A percentile compares a stretch with the other conserved stretches of the same genome.
phyloP scores from a whole-genome alignment of 371 early-diverging fungal species.

The Actinomucor elegans region DNA sequence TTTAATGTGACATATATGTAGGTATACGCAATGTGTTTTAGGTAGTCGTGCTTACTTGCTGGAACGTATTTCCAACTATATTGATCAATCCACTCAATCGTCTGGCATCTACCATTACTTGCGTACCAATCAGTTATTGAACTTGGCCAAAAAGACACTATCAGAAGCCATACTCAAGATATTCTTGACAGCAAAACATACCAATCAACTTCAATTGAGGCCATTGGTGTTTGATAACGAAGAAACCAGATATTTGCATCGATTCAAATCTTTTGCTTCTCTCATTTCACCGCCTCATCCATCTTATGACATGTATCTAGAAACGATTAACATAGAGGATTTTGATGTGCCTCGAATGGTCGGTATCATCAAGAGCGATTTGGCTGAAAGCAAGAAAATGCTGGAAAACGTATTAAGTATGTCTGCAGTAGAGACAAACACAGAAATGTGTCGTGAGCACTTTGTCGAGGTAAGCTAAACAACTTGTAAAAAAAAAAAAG shows the following conservation, averaged over 20 bases:
- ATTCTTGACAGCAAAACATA: conserved; percentile 35
- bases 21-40: conserved; percentile 30
- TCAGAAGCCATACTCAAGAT: conserved; percentile 36
- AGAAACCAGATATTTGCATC: conserved; percentile 55
- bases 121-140: conserved; percentile 9
- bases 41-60: conserved; percentile 34
- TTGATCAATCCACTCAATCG: conserved; percentile 10
- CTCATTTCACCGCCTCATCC: conserved; percentile 52
- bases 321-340: conserved; percentile 27
- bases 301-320: conserved; percentile 33
- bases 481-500: too few relatives aligned
- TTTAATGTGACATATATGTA: background rate
- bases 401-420: conserved; percentile 28
- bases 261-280: conserved; percentile 57
- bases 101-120: background rate
- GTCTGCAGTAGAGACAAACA: conserved; percentile 26
- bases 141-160: conserved; percentile 17
- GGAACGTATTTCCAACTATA: conserved; percentile 24
- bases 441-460: conserved; percentile 44
- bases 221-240: conserved; percentile 54
- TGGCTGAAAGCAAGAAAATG: conserved; percentile 25
- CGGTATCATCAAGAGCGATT: conserved; percentile 14
- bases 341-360: conserved; percentile 16
- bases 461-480: conserved; percentile 39
- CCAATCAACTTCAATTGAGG: conserved; percentile 38